phyloP scores from a whole-genome alignment of 1,284 basidiomycete genomes.

The Sanghuangporus baumii region DNA sequence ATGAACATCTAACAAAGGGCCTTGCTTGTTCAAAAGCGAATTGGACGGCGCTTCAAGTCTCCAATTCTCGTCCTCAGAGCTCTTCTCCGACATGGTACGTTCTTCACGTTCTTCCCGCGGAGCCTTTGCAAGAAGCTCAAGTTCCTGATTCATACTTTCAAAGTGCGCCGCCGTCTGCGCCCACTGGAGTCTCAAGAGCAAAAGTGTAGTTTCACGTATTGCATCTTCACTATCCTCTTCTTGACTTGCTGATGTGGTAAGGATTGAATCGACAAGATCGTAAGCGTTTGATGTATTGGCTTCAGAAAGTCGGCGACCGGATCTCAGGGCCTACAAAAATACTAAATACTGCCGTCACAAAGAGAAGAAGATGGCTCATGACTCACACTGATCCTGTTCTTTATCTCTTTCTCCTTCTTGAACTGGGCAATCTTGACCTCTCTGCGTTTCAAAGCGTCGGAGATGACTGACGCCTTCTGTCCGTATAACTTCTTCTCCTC shows the following conservation, averaged over 20 bases:
- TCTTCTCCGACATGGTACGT: conserved; percentile 27
- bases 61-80: conserved; percentile 58
- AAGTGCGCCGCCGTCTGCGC: conserved; percentile 66
- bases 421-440: conserved; percentile 88
- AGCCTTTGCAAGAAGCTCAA: conserved; percentile 61
- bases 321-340: conserved; percentile 40
- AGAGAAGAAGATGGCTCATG: background rate
- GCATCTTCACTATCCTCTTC: conserved; percentile 58
- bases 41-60: conserved; percentile 57
- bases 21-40: conserved; percentile 39
- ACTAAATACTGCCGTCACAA: background rate
- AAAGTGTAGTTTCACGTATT: conserved; percentile 59
- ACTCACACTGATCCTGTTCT: conserved; percentile 60
- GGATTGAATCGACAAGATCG: conserved; percentile 56
- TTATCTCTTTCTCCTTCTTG: conserved; percentile 77
- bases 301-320: conserved; percentile 41
- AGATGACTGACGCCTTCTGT: conserved; percentile 40
- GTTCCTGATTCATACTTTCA: conserved; percentile 67
- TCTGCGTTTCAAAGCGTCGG: conserved; percentile 64
- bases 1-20: conserved; percentile 65
- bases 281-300: conserved; percentile 43
- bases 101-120: conserved; percentile 35
- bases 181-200: conserved; percentile 71
- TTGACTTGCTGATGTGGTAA: conserved; percentile 38
- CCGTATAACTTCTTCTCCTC: conserved; percentile 54